Conservation (phyloP, 805 yeast genomes). For the Saturnispora sekii region DNA sequence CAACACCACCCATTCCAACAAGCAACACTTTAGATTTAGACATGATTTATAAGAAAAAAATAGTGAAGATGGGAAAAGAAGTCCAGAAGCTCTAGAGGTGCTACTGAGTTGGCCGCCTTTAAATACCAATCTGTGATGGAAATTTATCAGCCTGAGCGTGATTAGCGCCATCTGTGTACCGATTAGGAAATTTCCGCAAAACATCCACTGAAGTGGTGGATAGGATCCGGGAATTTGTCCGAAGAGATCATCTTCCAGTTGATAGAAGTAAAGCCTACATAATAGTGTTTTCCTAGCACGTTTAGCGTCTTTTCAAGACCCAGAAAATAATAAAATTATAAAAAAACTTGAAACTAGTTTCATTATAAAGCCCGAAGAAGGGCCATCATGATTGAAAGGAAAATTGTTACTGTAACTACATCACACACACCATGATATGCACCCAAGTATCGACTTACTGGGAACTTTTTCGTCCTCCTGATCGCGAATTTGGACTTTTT, state of each 20-base stretch:
- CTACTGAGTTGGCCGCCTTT: too few relatives aligned
- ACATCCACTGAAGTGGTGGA: neutral
- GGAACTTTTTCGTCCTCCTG: too few relatives aligned
- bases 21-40: conserved; percentile 38
- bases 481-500: too few relatives aligned
- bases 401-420: neutral
- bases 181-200: conserved; percentile 3
- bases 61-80: neutral
- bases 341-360: too few relatives aligned
- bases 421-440: neutral
- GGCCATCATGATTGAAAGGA: neutral
- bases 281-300: too few relatives aligned
- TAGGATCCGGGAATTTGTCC: neutral
- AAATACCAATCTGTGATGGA: too few relatives aligned
- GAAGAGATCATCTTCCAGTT: neutral
- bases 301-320: too few relatives aligned
- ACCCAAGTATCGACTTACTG: neutral
- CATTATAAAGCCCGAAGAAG: too few relatives aligned
- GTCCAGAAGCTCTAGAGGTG: too few relatives aligned
- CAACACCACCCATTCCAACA: conserved; percentile 84
- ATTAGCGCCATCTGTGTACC: neutral
- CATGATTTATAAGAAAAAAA: neutral
- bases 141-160: neutral
- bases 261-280: too few relatives aligned
- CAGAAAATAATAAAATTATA: too few relatives aligned